Percentiles rank a stretch among this genome's conserved stretches.
These are phyloP conservation scores for Seiridium cupressi DNA, from an alignment of 2,329 filamentous ascomycete genomes.

Conservation along the genomic window DNA sequence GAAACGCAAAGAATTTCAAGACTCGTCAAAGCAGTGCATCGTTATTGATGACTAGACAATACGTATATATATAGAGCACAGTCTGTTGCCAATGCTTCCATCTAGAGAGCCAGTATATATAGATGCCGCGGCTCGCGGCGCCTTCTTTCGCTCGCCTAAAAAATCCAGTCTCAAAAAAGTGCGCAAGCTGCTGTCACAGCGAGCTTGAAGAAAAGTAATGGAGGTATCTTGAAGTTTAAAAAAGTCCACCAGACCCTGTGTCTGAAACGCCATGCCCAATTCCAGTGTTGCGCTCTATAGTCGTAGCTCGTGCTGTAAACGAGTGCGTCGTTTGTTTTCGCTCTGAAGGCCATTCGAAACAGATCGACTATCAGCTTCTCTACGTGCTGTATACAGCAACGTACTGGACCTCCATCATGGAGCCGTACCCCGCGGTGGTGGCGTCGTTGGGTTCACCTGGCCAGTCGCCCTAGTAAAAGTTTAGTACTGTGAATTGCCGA, in stretches of 20 bases:
- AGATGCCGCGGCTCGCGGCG: not conserved
- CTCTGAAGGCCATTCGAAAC: not conserved
- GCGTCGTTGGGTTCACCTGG: constrained; percentile 45
- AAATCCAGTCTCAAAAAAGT: not conserved
- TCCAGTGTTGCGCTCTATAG: not conserved
- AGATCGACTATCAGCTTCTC: not conserved
- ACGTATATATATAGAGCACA: constrained; percentile 2
- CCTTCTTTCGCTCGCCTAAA: no score
- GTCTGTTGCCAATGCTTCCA: not conserved
- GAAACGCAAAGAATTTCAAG: no score
- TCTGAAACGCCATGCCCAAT: constrained; percentile 5
- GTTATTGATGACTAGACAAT: constrained; percentile 1
- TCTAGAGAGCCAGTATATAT: not conserved
- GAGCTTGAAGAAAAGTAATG: not conserved
- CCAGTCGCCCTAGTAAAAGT: constrained; percentile 19
- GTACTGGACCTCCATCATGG: constrained; percentile 52
- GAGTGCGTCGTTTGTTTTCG: not conserved
- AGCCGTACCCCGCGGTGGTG: constrained; percentile 44
- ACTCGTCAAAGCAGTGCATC: not conserved
- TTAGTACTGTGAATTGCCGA: not conserved
- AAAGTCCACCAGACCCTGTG: not conserved
- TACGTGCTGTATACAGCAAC: constrained; percentile 35
- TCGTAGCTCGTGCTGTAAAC: not conserved
- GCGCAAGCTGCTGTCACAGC: not conserved
- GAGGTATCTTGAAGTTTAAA: constrained; percentile 5